Conservation (phyloP, 805 yeast genomes). For the Wickerhamiella azyma region DNA sequence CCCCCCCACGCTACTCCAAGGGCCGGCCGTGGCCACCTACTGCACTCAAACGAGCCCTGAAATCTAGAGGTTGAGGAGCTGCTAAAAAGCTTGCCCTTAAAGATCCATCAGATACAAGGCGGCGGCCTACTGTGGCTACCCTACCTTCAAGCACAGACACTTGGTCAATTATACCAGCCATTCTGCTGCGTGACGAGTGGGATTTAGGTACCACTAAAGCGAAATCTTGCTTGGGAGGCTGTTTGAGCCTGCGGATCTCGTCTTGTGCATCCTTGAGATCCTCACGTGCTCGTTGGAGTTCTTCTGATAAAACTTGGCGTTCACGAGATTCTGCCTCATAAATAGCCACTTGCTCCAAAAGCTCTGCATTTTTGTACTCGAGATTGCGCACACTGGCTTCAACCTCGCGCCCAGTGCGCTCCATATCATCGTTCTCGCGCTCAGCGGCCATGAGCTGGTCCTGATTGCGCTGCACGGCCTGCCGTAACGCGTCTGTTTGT, state of each 20-base stretch:
- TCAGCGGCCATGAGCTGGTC: constrained; percentile 30
- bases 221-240: neutral
- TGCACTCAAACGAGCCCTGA: neutral
- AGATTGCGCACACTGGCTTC: constrained; percentile 25
- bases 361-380: constrained; percentile 25
- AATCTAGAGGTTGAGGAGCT: neutral
- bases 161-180: constrained; percentile 23
- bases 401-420: constrained; percentile 30
- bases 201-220: constrained; percentile 9
- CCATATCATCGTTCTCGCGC: constrained; percentile 32
- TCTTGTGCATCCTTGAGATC: constrained; percentile 26
- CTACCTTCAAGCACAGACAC: constrained; percentile 19
- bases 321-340: constrained; percentile 25
- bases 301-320: constrained; percentile 9
- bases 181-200: constrained; percentile 19
- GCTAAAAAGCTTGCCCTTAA: neutral
- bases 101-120: constrained; percentile 3
- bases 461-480: constrained; percentile 24
- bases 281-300: constrained; percentile 25
- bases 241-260: constrained; percentile 14
- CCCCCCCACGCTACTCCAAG: too few relatives aligned
- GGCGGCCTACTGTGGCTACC: constrained; percentile 17
- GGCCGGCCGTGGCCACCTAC: neutral
- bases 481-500: constrained; percentile 16
- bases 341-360: constrained; percentile 30